Percentiles rank a stretch among this genome's conserved stretches.
These are phyloP conservation scores for Endogone sp. DNA, from an alignment of 192 early-diverging fungal species.

Conservation along the genomic window DNA sequence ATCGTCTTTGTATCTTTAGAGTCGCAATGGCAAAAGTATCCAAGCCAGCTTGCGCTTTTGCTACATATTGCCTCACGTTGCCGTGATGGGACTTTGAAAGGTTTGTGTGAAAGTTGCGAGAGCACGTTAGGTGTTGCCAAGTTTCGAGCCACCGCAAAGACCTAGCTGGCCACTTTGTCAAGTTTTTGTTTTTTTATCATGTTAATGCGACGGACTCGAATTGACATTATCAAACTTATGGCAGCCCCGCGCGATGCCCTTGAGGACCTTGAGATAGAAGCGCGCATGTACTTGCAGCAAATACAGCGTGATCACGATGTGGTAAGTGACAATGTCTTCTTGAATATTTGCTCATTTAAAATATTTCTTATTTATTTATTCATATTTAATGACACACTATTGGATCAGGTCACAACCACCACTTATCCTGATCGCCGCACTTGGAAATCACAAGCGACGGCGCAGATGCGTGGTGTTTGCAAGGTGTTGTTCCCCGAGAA, in stretches of 20 bases:
- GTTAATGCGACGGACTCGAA: no score
- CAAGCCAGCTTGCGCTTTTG: conserved; percentile 4
- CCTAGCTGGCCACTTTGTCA: no score
- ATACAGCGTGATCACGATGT: conserved; percentile 6
- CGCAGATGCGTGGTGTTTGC: conserved; percentile 12
- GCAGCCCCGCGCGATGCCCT: background rate
- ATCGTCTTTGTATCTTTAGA: background rate
- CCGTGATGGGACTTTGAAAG: conserved; percentile 4
- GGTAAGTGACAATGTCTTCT: background rate
- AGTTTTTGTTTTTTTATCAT: no score
- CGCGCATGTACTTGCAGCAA: conserved; percentile 8
- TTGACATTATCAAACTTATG: no score
- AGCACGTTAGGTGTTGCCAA: background rate
- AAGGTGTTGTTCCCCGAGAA: conserved; percentile 15
- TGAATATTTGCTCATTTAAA: no score
- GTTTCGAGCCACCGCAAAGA: no score
- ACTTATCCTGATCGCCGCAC: conserved; percentile 8
- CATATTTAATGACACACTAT: background rate
- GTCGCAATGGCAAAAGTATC: conserved; percentile 8
- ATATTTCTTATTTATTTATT: no score
- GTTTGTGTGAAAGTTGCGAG: background rate
- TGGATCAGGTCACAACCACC: conserved; percentile 4
- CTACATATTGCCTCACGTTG: conserved; percentile 4
- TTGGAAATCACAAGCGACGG: conserved; percentile 11
- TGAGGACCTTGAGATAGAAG: conserved; percentile 5